Conservation (phyloP, 106 monocot species). For the Posidonia australis region DNA sequence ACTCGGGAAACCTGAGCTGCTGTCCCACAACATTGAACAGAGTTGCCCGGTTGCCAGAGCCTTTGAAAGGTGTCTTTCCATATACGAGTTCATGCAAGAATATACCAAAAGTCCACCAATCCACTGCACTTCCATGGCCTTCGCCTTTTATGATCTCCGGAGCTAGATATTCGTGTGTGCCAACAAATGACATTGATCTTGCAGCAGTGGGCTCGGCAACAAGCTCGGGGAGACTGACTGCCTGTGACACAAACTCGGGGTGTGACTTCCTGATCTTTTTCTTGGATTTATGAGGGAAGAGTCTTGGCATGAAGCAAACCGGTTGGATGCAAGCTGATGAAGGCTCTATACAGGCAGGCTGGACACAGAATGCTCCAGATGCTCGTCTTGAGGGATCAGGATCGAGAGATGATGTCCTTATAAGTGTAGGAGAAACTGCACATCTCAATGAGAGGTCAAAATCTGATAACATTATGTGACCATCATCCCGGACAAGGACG, state of each 20-base stretch:
- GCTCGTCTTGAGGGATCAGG: slow-evolving; percentile 5
- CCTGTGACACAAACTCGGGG: background rate
- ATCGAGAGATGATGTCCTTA: slow-evolving; percentile 7
- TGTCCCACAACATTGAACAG: slow-evolving; percentile 17
- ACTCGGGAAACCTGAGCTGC: slow-evolving; percentile 12
- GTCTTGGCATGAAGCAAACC: slow-evolving; percentile 21
- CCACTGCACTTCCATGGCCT: slow-evolving; percentile 21
- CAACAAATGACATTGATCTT: slow-evolving; percentile 19
- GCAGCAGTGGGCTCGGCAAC: slow-evolving; percentile 19
- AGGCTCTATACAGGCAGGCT: slow-evolving; percentile 19
- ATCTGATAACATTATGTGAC: slow-evolving; percentile 27
- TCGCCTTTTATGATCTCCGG: too few relatives aligned
- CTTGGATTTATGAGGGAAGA: slow-evolving; percentile 12
- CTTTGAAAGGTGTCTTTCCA: slow-evolving; percentile 20
- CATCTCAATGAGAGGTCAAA: slow-evolving; percentile 26
- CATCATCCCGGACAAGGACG: slow-evolving; percentile 25
- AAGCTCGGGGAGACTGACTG: slow-evolving; percentile 22
- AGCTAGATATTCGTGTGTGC: slow-evolving; percentile 20
- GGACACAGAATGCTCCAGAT: slow-evolving; percentile 14
- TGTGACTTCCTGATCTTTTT: slow-evolving; percentile 4
- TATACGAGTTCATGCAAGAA: slow-evolving; percentile 19
- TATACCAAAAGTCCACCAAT: slow-evolving; percentile 24
- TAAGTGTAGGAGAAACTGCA: slow-evolving; percentile 19
- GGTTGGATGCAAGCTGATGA: slow-evolving; percentile 19
- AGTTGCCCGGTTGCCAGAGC: slow-evolving; percentile 17